A percentile compares a stretch with the other conserved stretches of the same genome.
Conservation (phyloP, 2,329 filamentous ascomycete genomes). For the Neofusicoccum laricinum region DNA sequence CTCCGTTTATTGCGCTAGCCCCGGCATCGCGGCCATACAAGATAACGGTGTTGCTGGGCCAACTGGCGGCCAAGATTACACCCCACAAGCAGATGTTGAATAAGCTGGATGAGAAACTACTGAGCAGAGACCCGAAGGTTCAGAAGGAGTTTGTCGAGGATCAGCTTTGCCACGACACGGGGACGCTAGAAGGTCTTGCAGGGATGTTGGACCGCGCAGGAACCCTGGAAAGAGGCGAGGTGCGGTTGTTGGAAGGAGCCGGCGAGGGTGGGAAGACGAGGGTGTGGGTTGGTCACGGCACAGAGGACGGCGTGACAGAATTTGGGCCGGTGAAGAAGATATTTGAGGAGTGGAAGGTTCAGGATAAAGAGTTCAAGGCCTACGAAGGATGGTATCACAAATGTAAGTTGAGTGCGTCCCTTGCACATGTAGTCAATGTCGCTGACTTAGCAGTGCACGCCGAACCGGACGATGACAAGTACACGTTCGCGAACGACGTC, state of each 20-base stretch:
- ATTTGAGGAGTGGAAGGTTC: constrained; percentile 55
- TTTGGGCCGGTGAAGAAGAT: constrained; percentile 64
- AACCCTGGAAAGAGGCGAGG: constrained; percentile 56
- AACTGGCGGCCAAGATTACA: constrained; percentile 64
- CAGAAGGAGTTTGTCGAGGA: constrained; percentile 63
- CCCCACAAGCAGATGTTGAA: constrained; percentile 67
- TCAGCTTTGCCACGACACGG: constrained; percentile 73
- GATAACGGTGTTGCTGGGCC: constrained; percentile 63
- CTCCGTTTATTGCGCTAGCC: constrained; percentile 75
- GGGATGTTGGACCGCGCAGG: constrained; percentile 73
- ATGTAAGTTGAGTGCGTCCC: constrained; percentile 35
- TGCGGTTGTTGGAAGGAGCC: constrained; percentile 41
- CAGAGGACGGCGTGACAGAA: constrained; percentile 67
- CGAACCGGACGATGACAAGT: constrained; percentile 34
- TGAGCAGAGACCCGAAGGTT: constrained; percentile 67
- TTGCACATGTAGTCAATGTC: background rate
- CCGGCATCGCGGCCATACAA: constrained; percentile 61
- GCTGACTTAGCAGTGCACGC: constrained; percentile 31
- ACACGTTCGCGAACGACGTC: constrained; percentile 34
- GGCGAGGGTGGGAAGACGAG: constrained; percentile 57
- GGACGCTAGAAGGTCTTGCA: constrained; percentile 77
- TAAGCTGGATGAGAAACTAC: constrained; percentile 59
- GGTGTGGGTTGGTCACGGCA: constrained; percentile 74
- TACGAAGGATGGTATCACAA: constrained; percentile 82
- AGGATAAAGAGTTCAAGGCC: constrained; percentile 67